Evolutionary conservation across 2,329 filamentous ascomycete genomes (phyloP).

Genomic region (Botrytis tulipae): DNA sequence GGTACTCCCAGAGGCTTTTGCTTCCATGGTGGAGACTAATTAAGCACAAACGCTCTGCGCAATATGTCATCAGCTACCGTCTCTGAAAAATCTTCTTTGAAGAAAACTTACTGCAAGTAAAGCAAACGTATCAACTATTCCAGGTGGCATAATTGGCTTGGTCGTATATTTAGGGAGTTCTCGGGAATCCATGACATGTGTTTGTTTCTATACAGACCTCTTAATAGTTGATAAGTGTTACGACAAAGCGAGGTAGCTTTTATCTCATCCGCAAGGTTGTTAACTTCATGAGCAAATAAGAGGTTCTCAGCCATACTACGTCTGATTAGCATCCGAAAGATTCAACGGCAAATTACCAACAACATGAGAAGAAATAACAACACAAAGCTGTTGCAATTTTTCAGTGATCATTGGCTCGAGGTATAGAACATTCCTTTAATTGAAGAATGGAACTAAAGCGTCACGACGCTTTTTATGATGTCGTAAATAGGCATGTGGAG

Average conservation of each 20-base stretch:
- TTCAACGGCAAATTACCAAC: no score
- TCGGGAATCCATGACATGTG: slow-evolving; percentile 20
- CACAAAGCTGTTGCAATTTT: no score
- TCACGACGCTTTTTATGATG: no score
- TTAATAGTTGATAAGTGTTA: slow-evolving; percentile 19
- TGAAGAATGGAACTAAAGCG: no score
- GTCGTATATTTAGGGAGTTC: slow-evolving; percentile 16
- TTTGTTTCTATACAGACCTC: slow-evolving; percentile 1
- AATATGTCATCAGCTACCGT: background rate
- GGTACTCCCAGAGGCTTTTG: slow-evolving; percentile 10
- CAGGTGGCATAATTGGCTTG: no score
- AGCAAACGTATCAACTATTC: slow-evolving; percentile 20
- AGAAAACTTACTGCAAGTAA: slow-evolving; percentile 21
- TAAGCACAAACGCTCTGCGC: slow-evolving; percentile 15
- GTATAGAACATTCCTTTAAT: no score
- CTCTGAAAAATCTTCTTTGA: background rate
- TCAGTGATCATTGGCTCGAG: no score
- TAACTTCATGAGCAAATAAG: slow-evolving; percentile 20
- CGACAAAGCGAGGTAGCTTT: slow-evolving; percentile 13
- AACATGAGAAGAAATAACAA: no score
- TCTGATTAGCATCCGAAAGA: background rate
- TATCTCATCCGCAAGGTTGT: slow-evolving; percentile 19
- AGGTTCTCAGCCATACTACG: slow-evolving; percentile 20
- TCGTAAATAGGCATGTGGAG: no score
- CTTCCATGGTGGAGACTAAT: slow-evolving; percentile 11